Evolutionary conservation across 495 filamentous ascomycete genomes (phyloP).

Genomic region (Podospora didyma): DNA sequence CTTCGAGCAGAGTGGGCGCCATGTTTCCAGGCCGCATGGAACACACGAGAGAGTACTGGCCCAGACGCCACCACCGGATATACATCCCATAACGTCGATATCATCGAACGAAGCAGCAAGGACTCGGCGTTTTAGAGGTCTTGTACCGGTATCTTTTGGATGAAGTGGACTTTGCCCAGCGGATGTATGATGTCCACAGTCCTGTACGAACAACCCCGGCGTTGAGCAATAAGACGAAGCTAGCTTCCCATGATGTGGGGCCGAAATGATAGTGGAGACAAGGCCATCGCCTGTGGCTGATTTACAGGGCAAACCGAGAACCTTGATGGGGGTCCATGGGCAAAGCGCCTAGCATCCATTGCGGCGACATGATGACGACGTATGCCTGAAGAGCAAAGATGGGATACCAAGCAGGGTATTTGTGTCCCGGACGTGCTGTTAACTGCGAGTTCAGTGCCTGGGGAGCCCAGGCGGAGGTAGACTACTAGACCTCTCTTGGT

Average conservation of each 20-base stretch:
- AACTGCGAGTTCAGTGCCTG: not conserved
- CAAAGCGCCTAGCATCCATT: not conserved
- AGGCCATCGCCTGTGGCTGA: not conserved
- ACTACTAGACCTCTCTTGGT: conserved; percentile 12
- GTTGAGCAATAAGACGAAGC: not conserved
- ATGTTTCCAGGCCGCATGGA: not conserved
- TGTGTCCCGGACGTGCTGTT: not conserved
- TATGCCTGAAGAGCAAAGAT: not conserved
- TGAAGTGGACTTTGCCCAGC: too few relatives aligned
- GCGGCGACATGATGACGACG: not conserved
- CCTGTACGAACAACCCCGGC: not conserved
- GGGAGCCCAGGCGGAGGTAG: conserved; percentile 10
- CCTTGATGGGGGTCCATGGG: not conserved
- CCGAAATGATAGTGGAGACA: not conserved
- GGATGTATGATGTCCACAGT: too few relatives aligned
- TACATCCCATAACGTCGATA: conserved; percentile 15
- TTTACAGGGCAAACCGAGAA: not conserved
- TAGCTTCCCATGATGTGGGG: not conserved
- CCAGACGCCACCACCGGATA: conserved; percentile 1
- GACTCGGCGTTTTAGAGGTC: not conserved
- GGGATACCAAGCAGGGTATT: not conserved
- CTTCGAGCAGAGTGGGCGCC: conserved; percentile 19
- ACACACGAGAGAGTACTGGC: conserved; percentile 14
- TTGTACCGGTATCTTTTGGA: conserved; percentile 3
- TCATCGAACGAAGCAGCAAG: conserved; percentile 4